phyloP scores from a whole-genome alignment of 2,329 filamentous ascomycete species.

The Aspergillus piperis region DNA sequence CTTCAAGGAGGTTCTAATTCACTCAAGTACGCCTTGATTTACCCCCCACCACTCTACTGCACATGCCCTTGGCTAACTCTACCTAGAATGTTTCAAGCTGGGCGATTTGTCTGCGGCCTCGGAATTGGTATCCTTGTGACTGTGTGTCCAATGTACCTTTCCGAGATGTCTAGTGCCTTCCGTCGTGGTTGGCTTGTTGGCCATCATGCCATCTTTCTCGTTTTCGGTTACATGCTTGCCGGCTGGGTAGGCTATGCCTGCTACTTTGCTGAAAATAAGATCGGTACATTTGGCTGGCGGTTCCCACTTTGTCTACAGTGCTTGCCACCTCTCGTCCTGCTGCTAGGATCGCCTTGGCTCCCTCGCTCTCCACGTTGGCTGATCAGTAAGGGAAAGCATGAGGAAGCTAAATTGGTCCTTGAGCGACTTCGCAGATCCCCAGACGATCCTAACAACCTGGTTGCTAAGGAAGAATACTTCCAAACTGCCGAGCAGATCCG shows the following conservation, averaged over 20 bases:
- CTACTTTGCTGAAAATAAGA: slow-evolving; percentile 43
- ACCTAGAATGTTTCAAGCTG: slow-evolving; percentile 49
- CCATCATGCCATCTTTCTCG: slow-evolving; percentile 50
- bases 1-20: slow-evolving; percentile 51
- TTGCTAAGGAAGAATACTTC: slow-evolving; percentile 50
- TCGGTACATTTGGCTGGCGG: slow-evolving; percentile 48
- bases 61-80: slow-evolving; percentile 10
- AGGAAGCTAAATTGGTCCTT: slow-evolving; percentile 50
- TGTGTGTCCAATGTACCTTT: slow-evolving; percentile 50
- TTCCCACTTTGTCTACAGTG: slow-evolving; percentile 49
- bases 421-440: slow-evolving; percentile 41
- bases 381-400: slow-evolving; percentile 47
- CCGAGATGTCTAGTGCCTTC: slow-evolving; percentile 45
- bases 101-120: slow-evolving; percentile 46
- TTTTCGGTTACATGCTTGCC: slow-evolving; percentile 51
- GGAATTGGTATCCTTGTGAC: slow-evolving; percentile 48
- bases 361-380: slow-evolving; percentile 55
- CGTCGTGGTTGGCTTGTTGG: slow-evolving; percentile 50
- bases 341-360: slow-evolving; percentile 45
- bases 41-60: background rate
- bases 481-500: slow-evolving; percentile 51
- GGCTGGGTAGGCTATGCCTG: slow-evolving; percentile 50
- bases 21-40: slow-evolving; percentile 36
- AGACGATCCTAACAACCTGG: slow-evolving; percentile 44
- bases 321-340: slow-evolving; percentile 43